Percentiles rank a stretch among this genome's conserved stretches.
Evolutionary conservation across 495 filamentous ascomycete species (phyloP).

Genomic region (Bacidia gigantensis): DNA sequence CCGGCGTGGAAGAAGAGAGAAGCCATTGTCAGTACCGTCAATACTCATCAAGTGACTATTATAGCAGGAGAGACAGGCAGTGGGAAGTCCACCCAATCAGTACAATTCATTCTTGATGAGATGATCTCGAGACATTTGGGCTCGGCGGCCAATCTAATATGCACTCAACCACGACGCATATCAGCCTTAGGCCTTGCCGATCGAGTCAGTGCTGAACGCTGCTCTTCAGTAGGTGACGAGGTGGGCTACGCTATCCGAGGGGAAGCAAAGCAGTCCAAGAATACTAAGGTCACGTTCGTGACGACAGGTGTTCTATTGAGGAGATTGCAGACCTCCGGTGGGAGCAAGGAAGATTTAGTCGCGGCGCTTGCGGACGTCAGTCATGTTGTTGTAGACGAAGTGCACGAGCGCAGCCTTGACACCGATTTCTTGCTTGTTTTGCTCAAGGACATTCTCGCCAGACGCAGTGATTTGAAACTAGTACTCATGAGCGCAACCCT

Average conservation of each 20-base stretch:
- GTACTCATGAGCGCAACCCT: slow-evolving; percentile 98
- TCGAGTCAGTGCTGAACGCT: slow-evolving; percentile 85
- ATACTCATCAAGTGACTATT: slow-evolving; percentile 71
- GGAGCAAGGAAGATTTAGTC: slow-evolving; percentile 59
- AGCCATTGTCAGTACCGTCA: slow-evolving; percentile 58
- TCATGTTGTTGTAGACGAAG: slow-evolving; percentile 92
- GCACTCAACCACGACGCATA: slow-evolving; percentile 89
- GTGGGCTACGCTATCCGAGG: slow-evolving; percentile 92
- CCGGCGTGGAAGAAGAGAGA: slow-evolving; percentile 82
- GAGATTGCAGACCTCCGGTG: slow-evolving; percentile 74
- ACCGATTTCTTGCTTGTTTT: slow-evolving; percentile 89
- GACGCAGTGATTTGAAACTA: slow-evolving; percentile 72
- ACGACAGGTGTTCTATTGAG: slow-evolving; percentile 93
- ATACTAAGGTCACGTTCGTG: slow-evolving; percentile 86
- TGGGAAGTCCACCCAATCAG: slow-evolving; percentile 92
- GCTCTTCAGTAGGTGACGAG: slow-evolving; percentile 67
- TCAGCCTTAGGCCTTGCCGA: slow-evolving; percentile 90
- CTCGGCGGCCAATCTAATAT: slow-evolving; percentile 74
- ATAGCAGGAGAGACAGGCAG: slow-evolving; percentile 95
- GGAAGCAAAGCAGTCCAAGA: slow-evolving; percentile 55
- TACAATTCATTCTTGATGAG: slow-evolving; percentile 91
- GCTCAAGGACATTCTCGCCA: slow-evolving; percentile 65
- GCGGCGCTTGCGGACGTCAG: slow-evolving; percentile 75
- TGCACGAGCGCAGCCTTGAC: slow-evolving; percentile 90
- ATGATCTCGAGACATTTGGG: slow-evolving; percentile 67